These are phyloP conservation scores for Populus euphratica DNA, from an alignment of 345 rosid genomes.

Conservation along the genomic window DNA sequence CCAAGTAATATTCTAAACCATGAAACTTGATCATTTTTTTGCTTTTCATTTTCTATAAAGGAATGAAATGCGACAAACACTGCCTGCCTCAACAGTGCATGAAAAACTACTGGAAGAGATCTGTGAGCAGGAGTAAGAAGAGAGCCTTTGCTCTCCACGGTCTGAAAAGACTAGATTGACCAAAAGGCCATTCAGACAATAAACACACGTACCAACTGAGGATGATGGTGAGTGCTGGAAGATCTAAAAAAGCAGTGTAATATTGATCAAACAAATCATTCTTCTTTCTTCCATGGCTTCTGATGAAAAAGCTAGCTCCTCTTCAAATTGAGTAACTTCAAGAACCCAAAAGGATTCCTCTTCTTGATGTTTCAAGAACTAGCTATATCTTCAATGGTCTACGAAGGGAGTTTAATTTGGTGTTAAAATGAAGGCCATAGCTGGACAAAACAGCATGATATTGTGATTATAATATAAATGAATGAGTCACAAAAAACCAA, in stretches of 20 bases:
- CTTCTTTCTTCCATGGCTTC: conserved; percentile 76
- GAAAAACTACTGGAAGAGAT: conserved; percentile 58
- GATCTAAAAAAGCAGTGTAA: conserved; percentile 42
- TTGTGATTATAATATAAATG: too few relatives aligned
- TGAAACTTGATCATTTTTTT: conserved; percentile 22
- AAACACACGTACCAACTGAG: conserved; percentile 71
- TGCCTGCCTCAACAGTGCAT: conserved; percentile 57
- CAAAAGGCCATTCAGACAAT: conserved; percentile 83
- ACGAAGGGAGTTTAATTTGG: too few relatives aligned
- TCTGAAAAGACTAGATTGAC: conserved; percentile 77
- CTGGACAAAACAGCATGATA: too few relatives aligned
- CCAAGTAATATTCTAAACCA: conserved; percentile 22
- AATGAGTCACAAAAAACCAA: too few relatives aligned
- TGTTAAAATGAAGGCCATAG: too few relatives aligned
- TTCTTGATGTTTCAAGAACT: too few relatives aligned
- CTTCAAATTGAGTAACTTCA: too few relatives aligned
- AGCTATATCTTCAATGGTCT: too few relatives aligned
- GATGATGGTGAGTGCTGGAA: conserved; percentile 71
- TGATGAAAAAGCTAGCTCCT: background rate
- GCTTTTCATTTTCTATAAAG: conserved; percentile 59
- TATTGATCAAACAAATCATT: conserved; percentile 34
- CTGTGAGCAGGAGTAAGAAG: conserved; percentile 89
- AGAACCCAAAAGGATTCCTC: background rate
- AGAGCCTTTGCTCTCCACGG: conserved; percentile 87
- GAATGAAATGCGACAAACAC: conserved; percentile 72